phyloP scores from a whole-genome alignment of 495 filamentous ascomycete species.

The Aspergillus conjunctus region DNA sequence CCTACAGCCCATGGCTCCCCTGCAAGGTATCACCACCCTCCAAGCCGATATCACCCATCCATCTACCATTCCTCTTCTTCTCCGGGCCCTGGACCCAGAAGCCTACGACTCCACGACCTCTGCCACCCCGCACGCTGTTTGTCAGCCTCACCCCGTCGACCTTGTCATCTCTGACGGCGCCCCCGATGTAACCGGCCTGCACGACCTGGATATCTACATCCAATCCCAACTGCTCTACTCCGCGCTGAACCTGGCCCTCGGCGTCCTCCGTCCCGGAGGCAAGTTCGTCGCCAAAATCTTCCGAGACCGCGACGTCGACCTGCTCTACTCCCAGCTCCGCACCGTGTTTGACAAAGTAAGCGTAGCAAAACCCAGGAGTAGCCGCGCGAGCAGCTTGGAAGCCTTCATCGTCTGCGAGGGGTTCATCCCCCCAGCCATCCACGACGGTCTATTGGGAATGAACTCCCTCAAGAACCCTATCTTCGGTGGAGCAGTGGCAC shows the following conservation, averaged over 20 bases:
- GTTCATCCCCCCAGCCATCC: constrained; percentile 59
- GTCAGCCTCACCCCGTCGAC: constrained; percentile 72
- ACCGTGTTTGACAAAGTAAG: constrained; percentile 85
- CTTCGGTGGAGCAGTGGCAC: constrained; percentile 44
- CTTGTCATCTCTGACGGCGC: constrained; percentile 94
- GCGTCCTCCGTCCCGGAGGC: constrained; percentile 87
- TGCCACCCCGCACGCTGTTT: constrained; percentile 41
- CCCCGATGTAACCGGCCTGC: constrained; percentile 93
- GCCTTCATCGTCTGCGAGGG: constrained; percentile 95
- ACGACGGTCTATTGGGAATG: constrained; percentile 37
- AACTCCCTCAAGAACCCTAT: constrained; percentile 49
- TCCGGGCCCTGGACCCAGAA: constrained; percentile 79
- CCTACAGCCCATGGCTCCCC: constrained; percentile 89
- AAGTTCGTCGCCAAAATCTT: constrained; percentile 99
- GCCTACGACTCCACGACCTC: constrained; percentile 59
- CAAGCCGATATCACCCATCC: constrained; percentile 97
- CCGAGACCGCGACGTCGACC: constrained; percentile 85
- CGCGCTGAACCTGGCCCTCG: constrained; percentile 87
- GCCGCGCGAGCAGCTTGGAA: constrained; percentile 90
- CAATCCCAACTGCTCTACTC: constrained; percentile 94
- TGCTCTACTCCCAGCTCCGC: constrained; percentile 89
- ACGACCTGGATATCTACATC: constrained; percentile 97
- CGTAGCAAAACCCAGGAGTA: constrained; percentile 90
- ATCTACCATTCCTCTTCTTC: constrained; percentile 84
- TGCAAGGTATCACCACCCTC: constrained; percentile 87